Base-by-base conservation (phyloP, 2,329 filamentous ascomycete genomes). In the Ophiostoma populinum region DNA sequence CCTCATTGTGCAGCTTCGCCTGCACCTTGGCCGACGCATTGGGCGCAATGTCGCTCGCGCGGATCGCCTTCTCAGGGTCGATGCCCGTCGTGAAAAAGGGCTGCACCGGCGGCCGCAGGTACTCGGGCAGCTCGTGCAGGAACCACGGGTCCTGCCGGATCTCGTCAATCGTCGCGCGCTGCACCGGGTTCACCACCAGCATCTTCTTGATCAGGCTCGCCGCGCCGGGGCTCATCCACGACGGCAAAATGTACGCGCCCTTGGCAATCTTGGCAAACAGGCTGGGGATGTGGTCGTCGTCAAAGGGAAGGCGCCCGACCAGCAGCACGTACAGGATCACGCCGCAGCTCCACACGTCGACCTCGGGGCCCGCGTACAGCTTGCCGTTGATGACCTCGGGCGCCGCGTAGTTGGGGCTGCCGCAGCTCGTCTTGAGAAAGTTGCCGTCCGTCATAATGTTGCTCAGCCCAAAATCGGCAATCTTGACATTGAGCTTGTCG, bases 401-500 rank as follows among this genome's bases (percentile, higher is more conserved):
- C 1, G 90, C 90, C 10, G 90, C 90, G 55, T 98, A 98, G 56
- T 98, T 98, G 27, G 90, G 90, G 51, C 87, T 95, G 35, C 90
- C 90, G 50, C 90, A 98, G 53, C 86, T 95, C 1, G 90, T 98
- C 61, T 94, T 95, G 49, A 98, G 70, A 53, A 98, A 98, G 54
- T 98, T 98, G 18, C 90, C 90, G 53, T 98, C 90, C 0, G 90
- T 95, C 90, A 98, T 98, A 59, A 98, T 98, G 54, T 98, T 98
- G 62, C 87, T 95, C 38, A 98, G 65, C 39, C 90, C 90, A 47
- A 98, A 98, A 58, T 98, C 90, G 49, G 90, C 90, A 59, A 98
- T 98, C 63, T 98, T 98, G 58, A 98, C 87, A 49, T 98, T 94
- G 51, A 93, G 77, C 40, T 92, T 78, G 45, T 92, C 82, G 57